These are phyloP conservation scores for Coniochaeta sp. DNA, from an alignment of 2,329 filamentous ascomycete genomes.

Conservation along the genomic window DNA sequence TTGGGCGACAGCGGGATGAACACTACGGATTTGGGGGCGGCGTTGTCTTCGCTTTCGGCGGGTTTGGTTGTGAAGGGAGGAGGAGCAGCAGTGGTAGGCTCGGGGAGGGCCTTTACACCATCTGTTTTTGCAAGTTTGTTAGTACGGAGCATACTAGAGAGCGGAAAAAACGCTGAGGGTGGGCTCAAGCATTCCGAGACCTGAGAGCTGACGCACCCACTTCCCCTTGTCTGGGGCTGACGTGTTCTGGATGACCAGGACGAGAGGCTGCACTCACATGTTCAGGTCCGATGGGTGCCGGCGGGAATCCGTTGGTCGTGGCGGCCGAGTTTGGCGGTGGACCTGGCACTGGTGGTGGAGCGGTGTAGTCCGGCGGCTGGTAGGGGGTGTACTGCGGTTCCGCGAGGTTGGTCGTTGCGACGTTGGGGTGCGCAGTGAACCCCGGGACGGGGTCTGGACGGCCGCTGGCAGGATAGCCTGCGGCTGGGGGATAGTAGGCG, in stretches of 20 bases:
- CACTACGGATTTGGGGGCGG: constrained; percentile 30
- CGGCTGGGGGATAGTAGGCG: constrained; percentile 33
- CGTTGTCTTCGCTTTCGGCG: neutral
- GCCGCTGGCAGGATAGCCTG: neutral
- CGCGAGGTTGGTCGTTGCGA: constrained; percentile 20
- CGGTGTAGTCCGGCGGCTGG: constrained; percentile 34
- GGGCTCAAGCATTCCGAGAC: neutral
- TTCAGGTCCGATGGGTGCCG: constrained; percentile 16
- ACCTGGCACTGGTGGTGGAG: constrained; percentile 29
- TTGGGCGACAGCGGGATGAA: constrained; percentile 43
- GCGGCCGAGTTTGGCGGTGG: constrained; percentile 18
- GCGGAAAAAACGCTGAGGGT: neutral
- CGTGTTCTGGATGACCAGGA: constrained; percentile 8
- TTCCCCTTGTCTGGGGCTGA: constrained; percentile 10
- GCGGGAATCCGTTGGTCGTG: constrained; percentile 11
- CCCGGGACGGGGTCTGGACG: constrained; percentile 10
- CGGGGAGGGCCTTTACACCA: constrained; percentile 3
- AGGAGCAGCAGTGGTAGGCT: neutral
- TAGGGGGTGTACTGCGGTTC: constrained; percentile 29
- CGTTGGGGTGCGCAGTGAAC: constrained; percentile 30
- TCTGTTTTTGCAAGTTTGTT: constrained; percentile 2
- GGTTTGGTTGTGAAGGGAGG: constrained; percentile 8
- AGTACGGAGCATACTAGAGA: neutral
- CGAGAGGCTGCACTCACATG: constrained; percentile 20
- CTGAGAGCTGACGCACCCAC: constrained; percentile 18